phyloP scores from a whole-genome alignment of 805 yeast species.

The Candida takata region DNA sequence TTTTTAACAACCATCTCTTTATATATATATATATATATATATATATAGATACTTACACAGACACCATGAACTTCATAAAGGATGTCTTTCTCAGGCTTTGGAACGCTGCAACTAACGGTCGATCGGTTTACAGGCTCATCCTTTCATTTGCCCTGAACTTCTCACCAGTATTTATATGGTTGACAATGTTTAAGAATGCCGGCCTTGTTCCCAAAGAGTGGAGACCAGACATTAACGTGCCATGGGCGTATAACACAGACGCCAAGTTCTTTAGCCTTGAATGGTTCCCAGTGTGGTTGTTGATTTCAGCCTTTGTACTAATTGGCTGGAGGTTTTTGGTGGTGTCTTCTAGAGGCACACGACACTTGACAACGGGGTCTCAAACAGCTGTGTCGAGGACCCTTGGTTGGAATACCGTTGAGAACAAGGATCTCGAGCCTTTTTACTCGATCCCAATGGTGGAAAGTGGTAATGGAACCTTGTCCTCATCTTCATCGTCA shows the following conservation, averaged over 20 bases:
- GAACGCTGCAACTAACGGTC: conserved; percentile 8
- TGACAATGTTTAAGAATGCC: conserved; percentile 51
- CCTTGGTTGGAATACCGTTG: no score
- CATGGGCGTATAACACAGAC: conserved; percentile 39
- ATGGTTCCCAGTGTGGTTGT: conserved; percentile 14
- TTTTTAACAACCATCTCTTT: no score
- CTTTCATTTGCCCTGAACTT: conserved; percentile 39
- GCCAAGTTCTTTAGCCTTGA: conserved; percentile 28
- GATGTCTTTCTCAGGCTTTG: conserved; percentile 1
- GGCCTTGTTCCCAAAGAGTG: conserved; percentile 45
- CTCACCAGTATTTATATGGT: conserved; percentile 47
- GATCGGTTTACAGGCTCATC: conserved; percentile 6
- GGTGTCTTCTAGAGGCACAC: no score
- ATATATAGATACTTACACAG: not conserved
- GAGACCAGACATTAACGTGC: conserved; percentile 48
- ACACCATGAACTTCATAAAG: not conserved
- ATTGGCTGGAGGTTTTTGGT: no score
- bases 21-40: no score
- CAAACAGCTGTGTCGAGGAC: no score
- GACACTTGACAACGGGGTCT: no score
- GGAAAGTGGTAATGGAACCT: no score
- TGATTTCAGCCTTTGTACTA: conserved; percentile 8
- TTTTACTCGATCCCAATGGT: no score
- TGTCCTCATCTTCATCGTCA: no score
- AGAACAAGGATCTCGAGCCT: no score